A percentile compares a stretch with the other conserved stretches of the same genome.
phyloP scores from a whole-genome alignment of 495 filamentous ascomycete species.

The Penicillium herquei region DNA sequence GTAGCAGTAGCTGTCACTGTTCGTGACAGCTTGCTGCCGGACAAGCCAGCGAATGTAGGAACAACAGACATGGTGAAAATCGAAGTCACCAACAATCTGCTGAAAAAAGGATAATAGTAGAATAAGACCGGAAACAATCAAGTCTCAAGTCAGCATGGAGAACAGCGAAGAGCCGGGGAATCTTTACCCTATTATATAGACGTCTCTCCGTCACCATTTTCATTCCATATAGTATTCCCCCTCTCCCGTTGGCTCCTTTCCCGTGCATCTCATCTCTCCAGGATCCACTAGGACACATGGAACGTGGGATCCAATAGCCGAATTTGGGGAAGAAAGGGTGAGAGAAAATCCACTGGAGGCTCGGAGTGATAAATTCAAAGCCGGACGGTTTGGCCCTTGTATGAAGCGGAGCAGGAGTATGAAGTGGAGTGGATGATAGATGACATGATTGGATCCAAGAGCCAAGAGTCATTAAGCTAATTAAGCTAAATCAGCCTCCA shows the following conservation, averaged over 20 bases:
- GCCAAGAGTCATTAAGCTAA: neutral
- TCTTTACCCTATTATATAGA: too few relatives aligned
- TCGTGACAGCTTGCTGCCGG: conserved; percentile 56
- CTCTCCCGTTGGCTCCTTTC: neutral
- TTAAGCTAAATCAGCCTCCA: neutral
- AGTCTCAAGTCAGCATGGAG: too few relatives aligned
- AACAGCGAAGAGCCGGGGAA: too few relatives aligned
- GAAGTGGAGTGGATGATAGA: neutral
- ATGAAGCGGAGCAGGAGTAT: neutral
- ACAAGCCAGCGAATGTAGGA: conserved; percentile 56
- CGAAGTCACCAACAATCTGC: neutral
- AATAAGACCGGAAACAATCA: neutral
- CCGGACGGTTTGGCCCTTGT: too few relatives aligned
- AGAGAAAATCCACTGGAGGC: neutral
- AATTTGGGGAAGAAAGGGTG: neutral
- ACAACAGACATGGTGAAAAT: conserved; percentile 22
- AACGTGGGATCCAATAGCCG: too few relatives aligned
- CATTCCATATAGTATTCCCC: neutral
- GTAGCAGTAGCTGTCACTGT: conserved; percentile 61
- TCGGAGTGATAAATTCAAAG: neutral
- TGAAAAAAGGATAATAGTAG: neutral
- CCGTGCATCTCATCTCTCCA: neutral
- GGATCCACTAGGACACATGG: neutral
- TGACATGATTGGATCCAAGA: neutral
- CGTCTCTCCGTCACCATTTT: neutral